Conservation (phyloP, 495 filamentous ascomycete genomes). For the Saxophila tyrrhenica region DNA sequence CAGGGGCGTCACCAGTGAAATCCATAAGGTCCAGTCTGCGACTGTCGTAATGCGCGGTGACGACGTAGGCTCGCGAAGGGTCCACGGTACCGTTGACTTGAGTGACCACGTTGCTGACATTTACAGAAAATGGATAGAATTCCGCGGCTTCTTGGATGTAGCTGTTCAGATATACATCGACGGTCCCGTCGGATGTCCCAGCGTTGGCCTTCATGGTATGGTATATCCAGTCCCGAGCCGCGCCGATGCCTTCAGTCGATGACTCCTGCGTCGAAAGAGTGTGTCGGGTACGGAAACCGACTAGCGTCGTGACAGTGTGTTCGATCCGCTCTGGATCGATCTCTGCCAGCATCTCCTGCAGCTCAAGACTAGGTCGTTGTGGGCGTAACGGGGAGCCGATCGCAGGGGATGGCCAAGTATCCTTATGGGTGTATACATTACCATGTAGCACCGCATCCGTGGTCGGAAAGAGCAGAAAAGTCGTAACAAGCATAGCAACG, state of each 20-base stretch:
- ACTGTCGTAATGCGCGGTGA: conserved; percentile 44
- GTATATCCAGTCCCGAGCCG: conserved; percentile 42
- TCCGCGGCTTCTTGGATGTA: conserved; percentile 33
- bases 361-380: conserved; percentile 36
- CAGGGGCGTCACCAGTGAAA: conserved; percentile 40
- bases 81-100: conserved; percentile 37
- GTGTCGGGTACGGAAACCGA: conserved; percentile 42
- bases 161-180: conserved; percentile 34
- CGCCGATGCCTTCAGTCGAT: conserved; percentile 39
- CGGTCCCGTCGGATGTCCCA: conserved; percentile 26
- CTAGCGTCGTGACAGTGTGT: conserved; percentile 36
- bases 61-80: conserved; percentile 36
- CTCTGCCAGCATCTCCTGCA: conserved; percentile 32
- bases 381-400: conserved; percentile 31
- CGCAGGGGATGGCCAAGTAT: conserved; percentile 26
- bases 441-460: too few relatives aligned
- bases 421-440: too few relatives aligned
- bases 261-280: conserved; percentile 39
- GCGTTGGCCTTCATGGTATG: conserved; percentile 34
- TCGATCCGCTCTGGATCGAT: conserved; percentile 29
- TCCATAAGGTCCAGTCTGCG: conserved; percentile 36
- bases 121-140: conserved; percentile 35
- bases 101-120: conserved; percentile 40
- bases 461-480: too few relatives aligned
- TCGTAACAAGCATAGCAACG: too few relatives aligned